Evolutionary conservation across 2,329 filamentous ascomycete species (phyloP).

Genomic region (Aureobasidium lini): DNA sequence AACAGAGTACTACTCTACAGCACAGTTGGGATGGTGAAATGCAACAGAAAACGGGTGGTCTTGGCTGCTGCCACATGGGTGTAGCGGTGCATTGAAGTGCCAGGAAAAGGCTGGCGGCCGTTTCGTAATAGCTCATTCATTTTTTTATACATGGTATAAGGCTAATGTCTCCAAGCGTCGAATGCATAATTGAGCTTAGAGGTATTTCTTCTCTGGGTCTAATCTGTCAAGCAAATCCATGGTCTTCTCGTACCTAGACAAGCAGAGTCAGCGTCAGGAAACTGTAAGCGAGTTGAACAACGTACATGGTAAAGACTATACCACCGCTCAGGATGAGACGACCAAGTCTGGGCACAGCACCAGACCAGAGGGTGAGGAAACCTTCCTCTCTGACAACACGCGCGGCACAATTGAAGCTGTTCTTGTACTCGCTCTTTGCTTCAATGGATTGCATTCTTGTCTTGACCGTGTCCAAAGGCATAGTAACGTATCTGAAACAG

Average conservation of each 20-base stretch:
- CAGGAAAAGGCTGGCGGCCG: background rate
- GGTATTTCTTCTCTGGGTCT: slow-evolving; percentile 78
- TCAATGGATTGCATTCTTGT: slow-evolving; percentile 96
- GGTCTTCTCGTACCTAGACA: slow-evolving; percentile 75
- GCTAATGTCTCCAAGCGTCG: background rate
- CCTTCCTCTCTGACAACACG: slow-evolving; percentile 87
- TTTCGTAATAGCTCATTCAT: background rate
- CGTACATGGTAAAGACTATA: slow-evolving; percentile 90
- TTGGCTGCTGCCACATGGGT: background rate
- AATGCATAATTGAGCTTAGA: slow-evolving; percentile 32
- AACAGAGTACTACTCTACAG: background rate
- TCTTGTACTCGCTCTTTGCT: slow-evolving; percentile 71
- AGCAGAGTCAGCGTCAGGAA: slow-evolving; percentile 17
- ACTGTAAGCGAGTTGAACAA: slow-evolving; percentile 13
- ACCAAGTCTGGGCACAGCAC: slow-evolving; percentile 76
- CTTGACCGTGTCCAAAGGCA: slow-evolving; percentile 87
- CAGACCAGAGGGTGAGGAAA: slow-evolving; percentile 85
- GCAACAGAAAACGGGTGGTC: background rate
- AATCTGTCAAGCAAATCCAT: slow-evolving; percentile 76
- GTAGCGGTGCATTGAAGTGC: background rate
- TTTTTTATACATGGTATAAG: background rate
- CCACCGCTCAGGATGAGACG: slow-evolving; percentile 85
- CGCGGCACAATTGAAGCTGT: slow-evolving; percentile 74
- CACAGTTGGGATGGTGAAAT: background rate
- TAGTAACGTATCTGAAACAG: slow-evolving; percentile 37